Percentiles rank a stretch among this genome's conserved stretches.
phyloP scores from a whole-genome alignment of 768 basidiomycete species.

The Agaricus subrufescens region DNA sequence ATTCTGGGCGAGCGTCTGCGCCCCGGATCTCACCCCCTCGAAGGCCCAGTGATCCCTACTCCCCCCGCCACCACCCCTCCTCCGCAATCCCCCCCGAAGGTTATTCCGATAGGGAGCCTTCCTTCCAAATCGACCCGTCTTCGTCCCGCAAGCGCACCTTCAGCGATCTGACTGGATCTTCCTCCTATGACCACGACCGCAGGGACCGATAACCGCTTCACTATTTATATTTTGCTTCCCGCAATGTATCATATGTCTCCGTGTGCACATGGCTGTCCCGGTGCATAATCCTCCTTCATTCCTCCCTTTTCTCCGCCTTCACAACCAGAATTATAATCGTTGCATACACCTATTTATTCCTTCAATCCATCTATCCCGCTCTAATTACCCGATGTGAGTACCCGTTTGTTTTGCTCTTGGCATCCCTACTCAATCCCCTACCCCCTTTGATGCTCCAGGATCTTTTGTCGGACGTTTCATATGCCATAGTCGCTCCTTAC shows the following conservation, averaged over 20 bases:
- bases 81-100: slow-evolving; percentile 16
- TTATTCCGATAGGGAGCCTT: slow-evolving; percentile 20
- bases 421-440: not conserved
- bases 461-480: slow-evolving; percentile 9
- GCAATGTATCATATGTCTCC: slow-evolving; percentile 13
- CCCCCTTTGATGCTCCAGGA: not conserved
- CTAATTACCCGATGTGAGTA: slow-evolving; percentile 17
- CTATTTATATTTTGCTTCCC: slow-evolving; percentile 2
- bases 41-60: slow-evolving; percentile 36
- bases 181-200: not conserved
- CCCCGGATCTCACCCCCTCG: slow-evolving; percentile 34
- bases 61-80: not conserved
- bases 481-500: slow-evolving; percentile 7
- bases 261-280: slow-evolving; percentile 10
- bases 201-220: slow-evolving; percentile 3
- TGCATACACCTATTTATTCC: slow-evolving; percentile 8
- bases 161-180: slow-evolving; percentile 15
- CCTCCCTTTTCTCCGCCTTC: slow-evolving; percentile 4
- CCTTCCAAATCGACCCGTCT: slow-evolving; percentile 27
- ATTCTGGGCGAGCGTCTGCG: slow-evolving; percentile 79
- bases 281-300: not conserved
- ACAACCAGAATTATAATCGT: slow-evolving; percentile 7
- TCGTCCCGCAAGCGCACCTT: slow-evolving; percentile 21
- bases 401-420: not conserved
- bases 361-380: slow-evolving; percentile 9